Base-by-base conservation (phyloP, 2,329 filamentous ascomycete genomes). In the Alternaria hordeiaustralica region DNA sequence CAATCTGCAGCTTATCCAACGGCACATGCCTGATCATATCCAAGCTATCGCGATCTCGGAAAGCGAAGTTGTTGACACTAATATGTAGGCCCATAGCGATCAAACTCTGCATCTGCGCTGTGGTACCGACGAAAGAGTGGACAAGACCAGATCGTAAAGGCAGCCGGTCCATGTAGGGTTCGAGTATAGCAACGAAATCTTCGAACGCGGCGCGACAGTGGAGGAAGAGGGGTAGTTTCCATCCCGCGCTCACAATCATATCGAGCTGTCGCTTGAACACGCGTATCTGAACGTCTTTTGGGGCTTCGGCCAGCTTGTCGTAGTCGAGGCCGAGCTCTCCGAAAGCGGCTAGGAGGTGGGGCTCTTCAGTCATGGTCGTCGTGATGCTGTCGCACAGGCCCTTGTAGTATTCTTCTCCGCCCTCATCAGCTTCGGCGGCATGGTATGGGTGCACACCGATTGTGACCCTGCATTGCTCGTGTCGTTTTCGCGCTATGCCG, bases 371-470 rank as follows among this genome's bases (percentile, higher is more conserved):
- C 2, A 73, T 45, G 15, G 77, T 67, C 1, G 69, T 63, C 0
- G 74, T 67, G 2, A 79, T 68, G 0, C 55, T 54, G 2, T 72
- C 64, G 0, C 65, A 70, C 6, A 82, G 64, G 2, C 76, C 55
- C 0, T 60, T 30, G 3, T 81, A 71, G 5, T 81, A 73, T 1
- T 56, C 60, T 18, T 78, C 71, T 6, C 62, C 71, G 56, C 61
- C 66, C 1, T 63, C 71, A 7, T 82, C 81, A 1, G 84, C 80
- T 60, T 85, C 83, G 0, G 70, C 70, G 0, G 83, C 84, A 51
- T 87, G 83, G 59, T 87, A 86, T 0, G 84, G 84, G 60, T 86
- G 85, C 4, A 86, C 78, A 2, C 85, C 84, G 10, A 86, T 76
- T 2, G 84, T 86, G 60, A 84, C 72, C 11, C 76, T 82, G 63